Conservation (phyloP, 2,329 filamentous ascomycete genomes). For the Cryphonectria nitschkei region DNA sequence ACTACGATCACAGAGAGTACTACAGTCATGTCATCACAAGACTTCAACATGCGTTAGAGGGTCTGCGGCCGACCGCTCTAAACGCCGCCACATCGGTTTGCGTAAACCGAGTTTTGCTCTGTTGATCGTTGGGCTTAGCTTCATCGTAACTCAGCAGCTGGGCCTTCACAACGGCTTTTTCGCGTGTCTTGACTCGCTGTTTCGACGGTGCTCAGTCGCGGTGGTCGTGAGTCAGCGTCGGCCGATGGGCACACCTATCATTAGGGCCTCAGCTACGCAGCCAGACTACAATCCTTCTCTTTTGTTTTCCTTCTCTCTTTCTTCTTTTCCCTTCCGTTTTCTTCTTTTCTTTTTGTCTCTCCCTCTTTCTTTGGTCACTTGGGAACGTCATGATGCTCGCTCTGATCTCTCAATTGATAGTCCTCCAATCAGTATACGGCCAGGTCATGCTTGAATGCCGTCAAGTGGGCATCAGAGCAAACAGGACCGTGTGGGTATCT, state of each 20-base stretch:
- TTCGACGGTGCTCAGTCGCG: neutral
- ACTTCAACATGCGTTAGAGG: neutral
- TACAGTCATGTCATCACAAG: too few species aligned
- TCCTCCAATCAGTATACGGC: neutral
- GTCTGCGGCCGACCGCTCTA: neutral
- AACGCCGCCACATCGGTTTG: neutral
- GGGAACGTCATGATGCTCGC: neutral
- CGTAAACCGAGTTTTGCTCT: neutral
- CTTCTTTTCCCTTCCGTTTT: too few species aligned
- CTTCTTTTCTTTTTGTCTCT: neutral
- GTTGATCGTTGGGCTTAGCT: neutral
- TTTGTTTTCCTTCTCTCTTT: neutral
- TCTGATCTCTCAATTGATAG: neutral
- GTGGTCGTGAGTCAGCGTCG: neutral
- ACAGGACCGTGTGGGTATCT: neutral
- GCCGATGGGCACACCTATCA: neutral
- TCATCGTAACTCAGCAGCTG: neutral
- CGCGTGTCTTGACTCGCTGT: neutral
- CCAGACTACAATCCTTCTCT: neutral
- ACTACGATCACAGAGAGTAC: too few species aligned
- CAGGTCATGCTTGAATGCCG: neutral
- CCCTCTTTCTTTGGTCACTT: too few species aligned
- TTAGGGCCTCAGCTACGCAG: neutral
- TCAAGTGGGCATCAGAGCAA: neutral
- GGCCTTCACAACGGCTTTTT: neutral